Evolutionary conservation across 495 filamentous ascomycete genomes (phyloP), one percentile per base, ranked within the genome.

Genomic region (Talaromyces wortmannii): DNA sequence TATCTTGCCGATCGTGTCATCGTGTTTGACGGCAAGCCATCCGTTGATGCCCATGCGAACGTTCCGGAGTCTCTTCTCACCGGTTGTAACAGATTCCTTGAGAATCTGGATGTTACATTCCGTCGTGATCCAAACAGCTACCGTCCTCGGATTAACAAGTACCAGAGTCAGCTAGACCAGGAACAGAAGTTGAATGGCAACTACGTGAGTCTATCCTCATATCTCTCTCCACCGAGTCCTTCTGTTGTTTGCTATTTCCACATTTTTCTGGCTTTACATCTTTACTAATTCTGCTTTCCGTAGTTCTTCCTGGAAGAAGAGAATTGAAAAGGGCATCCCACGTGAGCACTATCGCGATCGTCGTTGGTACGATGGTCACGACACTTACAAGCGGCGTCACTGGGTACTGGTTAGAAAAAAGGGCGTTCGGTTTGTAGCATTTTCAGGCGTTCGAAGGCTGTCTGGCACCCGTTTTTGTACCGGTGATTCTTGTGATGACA

Each of bases 1-100:
- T 98, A 98, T 69, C 84, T 97, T 16, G 94, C 95, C 43, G 94
- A 98, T 64, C 89, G 92, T 61, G 94, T 98, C 65, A 97, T 98
- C 66, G 94, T 97, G 59, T 98, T 98, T 64, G 94, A 96, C 66
- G 94, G 94, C 60, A 66, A 92, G 72, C 91, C 95, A 12, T 94
- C 91, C 63, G 75, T 96, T 56, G 79, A 96, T 58, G 85, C 94
- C 40, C 87, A 81, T 48, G 94, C 94, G 45, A 96, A 96, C 71
- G 75, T 80, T 48, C 95, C 94, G 18, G 91, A 97, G 75, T 91
- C 87, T 54, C 78, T 97, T 45, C 83, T 98, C 61, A 95, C 91
- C 36, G 95, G 94, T 56, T 98, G 95, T 82, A 98, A 98, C 80
- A 82, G 80, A 57, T 97, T 98, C 82, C 72, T 98, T 65, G 87